These are phyloP conservation scores for Dactylorhiza incarnata DNA, from an alignment of 106 monocot genomes.

Conservation along the genomic window DNA sequence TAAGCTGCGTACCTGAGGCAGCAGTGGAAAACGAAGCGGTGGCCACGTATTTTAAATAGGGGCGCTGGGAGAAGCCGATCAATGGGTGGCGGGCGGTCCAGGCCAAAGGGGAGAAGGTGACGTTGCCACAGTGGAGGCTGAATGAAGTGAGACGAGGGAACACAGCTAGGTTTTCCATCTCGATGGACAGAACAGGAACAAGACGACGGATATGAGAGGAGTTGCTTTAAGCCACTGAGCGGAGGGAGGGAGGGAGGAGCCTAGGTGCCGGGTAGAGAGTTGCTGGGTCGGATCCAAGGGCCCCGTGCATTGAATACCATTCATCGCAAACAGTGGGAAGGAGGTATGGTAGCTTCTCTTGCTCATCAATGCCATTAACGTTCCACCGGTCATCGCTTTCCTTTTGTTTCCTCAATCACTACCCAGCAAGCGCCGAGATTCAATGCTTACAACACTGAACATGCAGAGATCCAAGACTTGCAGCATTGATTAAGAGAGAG, in stretches of 20 bases:
- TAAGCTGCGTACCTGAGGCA: neutral
- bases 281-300: neutral
- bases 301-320: neutral
- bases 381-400: neutral
- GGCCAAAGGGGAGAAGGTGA: neutral
- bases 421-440: no score
- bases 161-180: neutral
- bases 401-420: neutral
- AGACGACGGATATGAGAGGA: neutral
- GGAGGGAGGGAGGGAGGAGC: neutral
- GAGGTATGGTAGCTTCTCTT: neutral
- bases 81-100: neutral
- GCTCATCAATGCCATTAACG: neutral
- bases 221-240: neutral
- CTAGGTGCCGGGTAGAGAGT: neutral
- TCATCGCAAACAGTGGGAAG: neutral
- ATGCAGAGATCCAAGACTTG: no score
- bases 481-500: no score
- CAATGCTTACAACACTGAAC: no score
- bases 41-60: constrained; percentile 7
- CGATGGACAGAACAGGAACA: neutral
- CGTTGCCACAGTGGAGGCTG: neutral
- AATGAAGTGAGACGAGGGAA: neutral
- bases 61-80: neutral
- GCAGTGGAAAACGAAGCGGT: neutral